Base-by-base conservation (phyloP, 164 flowering plant species). In the Macadamia tetraphylla region DNA sequence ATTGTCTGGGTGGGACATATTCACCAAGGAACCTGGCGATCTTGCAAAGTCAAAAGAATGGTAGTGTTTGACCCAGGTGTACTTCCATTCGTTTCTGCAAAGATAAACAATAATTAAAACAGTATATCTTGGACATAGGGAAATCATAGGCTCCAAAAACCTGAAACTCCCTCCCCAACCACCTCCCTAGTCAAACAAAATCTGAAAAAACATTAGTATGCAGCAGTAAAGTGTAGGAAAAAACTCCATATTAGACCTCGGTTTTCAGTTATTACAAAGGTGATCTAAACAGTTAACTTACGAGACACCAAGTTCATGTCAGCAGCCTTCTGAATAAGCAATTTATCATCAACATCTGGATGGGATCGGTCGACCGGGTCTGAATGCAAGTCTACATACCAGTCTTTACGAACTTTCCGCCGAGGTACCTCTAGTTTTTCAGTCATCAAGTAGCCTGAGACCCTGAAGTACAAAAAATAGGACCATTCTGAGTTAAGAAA, bases 261-360 rank as follows among this genome's bases (percentile, higher is more conserved):
- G 40, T 35, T 35, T 35, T 35, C 40, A 35, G 40, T 35, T 5
- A 35, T 35, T 35, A 35, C 40, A 35, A 5, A 35, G 40, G 1
- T 35, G 40, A 35, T 35, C 40, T 35, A 35, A 35, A 35, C 40
- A 35, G 40, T 46, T 56, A 32, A 67, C 87, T 75, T 80, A 85
- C 86, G 64, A 52, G 73, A 59, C 23, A 62, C 62, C 61, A 75
- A 76, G 44, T 84, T 76, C 75, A 69, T 62, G 17, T 64, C 81
- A 71, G 79, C 76, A 70, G 93, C 51, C 70, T 88, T 88, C 64
- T 73, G 78, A 70, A 88, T 68, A 71, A 91, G 87, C 52, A 70
- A 62, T 1, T 92, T 97, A 79, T 92, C 99, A 70, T 89, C 84
- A 67, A 91, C 99, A 88, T 95, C 93, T 62, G 99, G 97, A 80